Conservation (phyloP, 2,329 filamentous ascomycete species). For the Neonectria punicea region DNA sequence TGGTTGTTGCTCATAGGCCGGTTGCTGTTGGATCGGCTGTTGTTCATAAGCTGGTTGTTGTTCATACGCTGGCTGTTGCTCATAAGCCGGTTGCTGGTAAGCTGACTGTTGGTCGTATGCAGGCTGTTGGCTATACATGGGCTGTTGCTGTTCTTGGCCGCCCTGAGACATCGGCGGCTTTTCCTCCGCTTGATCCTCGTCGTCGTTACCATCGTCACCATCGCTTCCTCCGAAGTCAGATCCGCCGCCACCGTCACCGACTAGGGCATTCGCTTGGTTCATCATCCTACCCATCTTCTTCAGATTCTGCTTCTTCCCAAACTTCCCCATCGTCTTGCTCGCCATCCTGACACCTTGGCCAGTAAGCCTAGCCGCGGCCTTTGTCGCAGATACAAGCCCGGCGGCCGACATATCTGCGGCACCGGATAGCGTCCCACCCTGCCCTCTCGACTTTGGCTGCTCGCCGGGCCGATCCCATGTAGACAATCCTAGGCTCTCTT, state of each 20-base stretch:
- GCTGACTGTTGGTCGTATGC: background rate
- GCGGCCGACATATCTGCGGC: constrained; percentile 6
- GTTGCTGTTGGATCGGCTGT: background rate
- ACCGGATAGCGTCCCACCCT: constrained; percentile 1
- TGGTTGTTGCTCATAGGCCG: constrained; percentile 23
- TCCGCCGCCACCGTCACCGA: constrained; percentile 24
- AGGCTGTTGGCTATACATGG: background rate
- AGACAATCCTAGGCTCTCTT: constrained; percentile 39
- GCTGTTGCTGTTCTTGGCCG: constrained; percentile 25
- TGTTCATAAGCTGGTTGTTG: background rate
- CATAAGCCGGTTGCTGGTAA: constrained; percentile 7
- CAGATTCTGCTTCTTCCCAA: constrained; percentile 42
- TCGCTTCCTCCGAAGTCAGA: constrained; percentile 17
- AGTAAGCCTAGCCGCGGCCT: constrained; percentile 35
- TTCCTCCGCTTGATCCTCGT: constrained; percentile 2
- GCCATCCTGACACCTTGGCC: constrained; percentile 7
- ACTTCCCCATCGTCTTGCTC: constrained; percentile 38
- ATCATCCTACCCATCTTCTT: constrained; percentile 35
- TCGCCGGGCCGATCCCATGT: constrained; percentile 45
- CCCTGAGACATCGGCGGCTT: background rate
- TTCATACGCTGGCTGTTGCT: constrained; percentile 21
- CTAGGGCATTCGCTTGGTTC: constrained; percentile 17
- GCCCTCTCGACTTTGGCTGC: constrained; percentile 29
- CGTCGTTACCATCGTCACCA: constrained; percentile 11
- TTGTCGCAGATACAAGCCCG: constrained; percentile 31